Base-by-base conservation (phyloP, 495 filamentous ascomycete genomes). In the Astrothelium macrocarpum region DNA sequence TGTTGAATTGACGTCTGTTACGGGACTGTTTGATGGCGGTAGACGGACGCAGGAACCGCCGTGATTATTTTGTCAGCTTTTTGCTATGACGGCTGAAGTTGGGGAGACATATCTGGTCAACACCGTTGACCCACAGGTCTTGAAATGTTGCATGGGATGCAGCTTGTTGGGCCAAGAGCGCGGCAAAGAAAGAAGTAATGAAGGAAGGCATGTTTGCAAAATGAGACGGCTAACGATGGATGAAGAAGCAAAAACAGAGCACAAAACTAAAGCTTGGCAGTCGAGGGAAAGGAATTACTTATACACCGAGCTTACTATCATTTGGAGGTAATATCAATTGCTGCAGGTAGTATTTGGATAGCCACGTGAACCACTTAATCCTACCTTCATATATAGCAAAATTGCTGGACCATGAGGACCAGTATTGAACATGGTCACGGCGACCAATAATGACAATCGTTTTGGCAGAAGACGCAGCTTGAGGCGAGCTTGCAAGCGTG, bases 21-120 rank as follows among this genome's bases (percentile, higher is more conserved):
- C 49, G 49, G 49, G 49, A 2, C 29, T 56, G 49, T 56, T 56
- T 29, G 49, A 56, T n/a, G 49, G 49, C 1, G 49, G 49, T 56
- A 56, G 49, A 29, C 49, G 49, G 49, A 63, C 67, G 49, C 67
- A 69, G 29, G 60, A 59, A 2, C 56, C 32, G 42, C 62, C 65
- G 49, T 69, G 18, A 53, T 56, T 29, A 28, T 5, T 56, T 56
- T 10, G 20, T 56, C 0, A 56, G 49, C 49, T 28, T 56, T 56
- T 56, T 4, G 23, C 26, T 29, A 56, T 29, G 9, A 56, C 25
- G 49, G 25, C 25, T 5, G 16, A 16, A 56, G 25, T 29, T 12
- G 1, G 32, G 29, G 1, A 18, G 18, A 65, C 63, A 62, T 65
- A 68, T 64, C 66, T 56, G 12, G 25, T 56, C 49, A 56, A 56